Conservation (phyloP, 2,329 filamentous ascomycete species). For the Lachnellula occidentalis region DNA sequence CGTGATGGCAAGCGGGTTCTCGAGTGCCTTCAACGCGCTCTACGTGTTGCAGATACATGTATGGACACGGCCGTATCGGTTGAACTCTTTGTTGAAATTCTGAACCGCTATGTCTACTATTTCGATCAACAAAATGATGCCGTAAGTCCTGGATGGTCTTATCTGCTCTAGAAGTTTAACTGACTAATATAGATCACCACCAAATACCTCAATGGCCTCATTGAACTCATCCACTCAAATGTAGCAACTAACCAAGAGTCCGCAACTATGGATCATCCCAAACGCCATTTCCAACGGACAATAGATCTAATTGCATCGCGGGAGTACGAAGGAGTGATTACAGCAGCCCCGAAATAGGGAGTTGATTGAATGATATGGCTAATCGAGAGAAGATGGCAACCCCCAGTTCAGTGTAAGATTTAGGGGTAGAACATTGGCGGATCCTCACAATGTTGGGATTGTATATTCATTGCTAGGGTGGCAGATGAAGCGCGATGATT, state of each 20-base stretch:
- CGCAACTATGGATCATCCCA: slow-evolving; percentile 77
- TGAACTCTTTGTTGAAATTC: slow-evolving; percentile 95
- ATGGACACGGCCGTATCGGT: slow-evolving; percentile 98
- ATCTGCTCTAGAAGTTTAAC: slow-evolving; percentile 5
- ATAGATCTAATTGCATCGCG: slow-evolving; percentile 87
- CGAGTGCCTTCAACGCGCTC: slow-evolving; percentile 89
- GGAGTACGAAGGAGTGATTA: slow-evolving; percentile 86
- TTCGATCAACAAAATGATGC: slow-evolving; percentile 99
- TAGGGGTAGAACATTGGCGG: slow-evolving; percentile 2
- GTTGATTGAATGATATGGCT: background rate
- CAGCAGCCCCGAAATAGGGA: slow-evolving; percentile 35
- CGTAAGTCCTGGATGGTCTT: slow-evolving; percentile 40
- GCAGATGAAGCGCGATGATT: background rate
- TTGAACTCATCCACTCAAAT: slow-evolving; percentile 97
- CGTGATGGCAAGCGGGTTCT: slow-evolving; percentile 95
- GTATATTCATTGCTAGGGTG: slow-evolving; percentile 5
- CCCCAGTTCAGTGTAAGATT: slow-evolving; percentile 20
- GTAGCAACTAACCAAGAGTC: slow-evolving; percentile 79
- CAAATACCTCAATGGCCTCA: slow-evolving; percentile 95
- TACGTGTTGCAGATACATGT: slow-evolving; percentile 94
- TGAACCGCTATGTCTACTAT: slow-evolving; percentile 98
- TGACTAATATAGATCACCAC: slow-evolving; percentile 62
- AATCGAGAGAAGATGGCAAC: background rate
- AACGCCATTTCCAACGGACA: slow-evolving; percentile 90
- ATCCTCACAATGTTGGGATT: slow-evolving; percentile 7